Percentiles rank a stretch among this genome's conserved stretches.
These are phyloP conservation scores for Trichoderma breve DNA, from an alignment of 2,329 filamentous ascomycete genomes.

Conservation along the genomic window DNA sequence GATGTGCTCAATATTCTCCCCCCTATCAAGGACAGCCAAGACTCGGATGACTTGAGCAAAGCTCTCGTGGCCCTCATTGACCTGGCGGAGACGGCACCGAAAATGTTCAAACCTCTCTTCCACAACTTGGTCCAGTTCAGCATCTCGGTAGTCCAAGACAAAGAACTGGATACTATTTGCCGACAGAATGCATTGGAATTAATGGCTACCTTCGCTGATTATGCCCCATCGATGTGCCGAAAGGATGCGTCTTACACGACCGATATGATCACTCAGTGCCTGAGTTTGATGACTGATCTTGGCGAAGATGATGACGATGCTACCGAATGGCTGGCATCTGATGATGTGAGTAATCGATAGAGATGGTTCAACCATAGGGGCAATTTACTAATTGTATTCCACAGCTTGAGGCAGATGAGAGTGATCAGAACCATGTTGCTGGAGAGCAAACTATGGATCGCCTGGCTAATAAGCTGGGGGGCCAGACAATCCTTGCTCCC, in stretches of 20 bases:
- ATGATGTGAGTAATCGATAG: conserved; percentile 64
- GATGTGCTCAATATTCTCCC: conserved; percentile 93
- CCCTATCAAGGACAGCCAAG: conserved; percentile 85
- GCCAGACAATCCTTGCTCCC: conserved; percentile 84
- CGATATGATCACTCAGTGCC: conserved; percentile 97
- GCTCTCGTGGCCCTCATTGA: conserved; percentile 90
- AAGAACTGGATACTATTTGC: conserved; percentile 85
- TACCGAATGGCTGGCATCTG: conserved; percentile 85
- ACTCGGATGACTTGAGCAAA: conserved; percentile 88
- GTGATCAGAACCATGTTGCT: conserved; percentile 93
- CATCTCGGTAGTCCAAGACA: conserved; percentile 91
- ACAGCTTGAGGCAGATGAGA: conserved; percentile 89
- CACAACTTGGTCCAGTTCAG: conserved; percentile 89
- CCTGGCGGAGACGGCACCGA: conserved; percentile 86
- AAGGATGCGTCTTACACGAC: conserved; percentile 89
- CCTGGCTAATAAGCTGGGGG: conserved; percentile 93
- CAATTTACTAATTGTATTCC: conserved; percentile 28
- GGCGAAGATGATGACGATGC: conserved; percentile 94
- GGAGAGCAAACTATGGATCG: conserved; percentile 99
- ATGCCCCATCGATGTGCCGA: conserved; percentile 88
- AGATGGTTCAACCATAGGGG: neutral
- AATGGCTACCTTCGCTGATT: conserved; percentile 97
- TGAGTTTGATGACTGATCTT: conserved; percentile 97
- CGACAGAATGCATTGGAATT: conserved; percentile 94
- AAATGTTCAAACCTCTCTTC: conserved; percentile 98